phyloP scores from a whole-genome alignment of 306 rosid species.

The Vigna hirtella region DNA sequence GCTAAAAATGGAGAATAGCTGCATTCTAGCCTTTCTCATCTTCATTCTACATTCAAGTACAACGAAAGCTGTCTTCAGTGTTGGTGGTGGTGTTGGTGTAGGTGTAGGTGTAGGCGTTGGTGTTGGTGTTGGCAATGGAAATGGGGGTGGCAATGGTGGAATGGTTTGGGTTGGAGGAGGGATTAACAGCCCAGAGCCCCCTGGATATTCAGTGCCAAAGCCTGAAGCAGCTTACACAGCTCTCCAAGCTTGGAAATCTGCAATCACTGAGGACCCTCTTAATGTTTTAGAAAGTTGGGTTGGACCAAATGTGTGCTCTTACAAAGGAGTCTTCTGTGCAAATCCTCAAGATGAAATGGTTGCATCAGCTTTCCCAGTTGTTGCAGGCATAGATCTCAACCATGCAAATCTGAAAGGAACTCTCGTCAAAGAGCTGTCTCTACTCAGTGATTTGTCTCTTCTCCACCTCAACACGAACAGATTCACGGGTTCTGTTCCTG shows the following conservation, averaged over 20 bases:
- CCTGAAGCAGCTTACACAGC: slow-evolving; percentile 70
- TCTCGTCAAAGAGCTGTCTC: slow-evolving; percentile 78
- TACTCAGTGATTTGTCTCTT: slow-evolving; percentile 74
- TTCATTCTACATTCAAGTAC: slow-evolving; percentile 41
- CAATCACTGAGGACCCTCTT: slow-evolving; percentile 81
- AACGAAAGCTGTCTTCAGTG: slow-evolving; percentile 54
- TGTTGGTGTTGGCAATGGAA: neutral
- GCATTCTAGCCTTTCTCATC: slow-evolving; percentile 54
- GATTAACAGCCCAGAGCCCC: slow-evolving; percentile 51
- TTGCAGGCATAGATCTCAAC: slow-evolving; percentile 93
- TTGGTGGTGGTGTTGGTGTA: slow-evolving; percentile 49
- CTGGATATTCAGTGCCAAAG: slow-evolving; percentile 57
- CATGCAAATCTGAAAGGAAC: slow-evolving; percentile 88
- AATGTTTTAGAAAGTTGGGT: slow-evolving; percentile 70
- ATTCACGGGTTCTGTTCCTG: slow-evolving; percentile 78
- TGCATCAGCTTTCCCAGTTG: slow-evolving; percentile 49
- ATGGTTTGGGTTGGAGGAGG: slow-evolving; percentile 79
- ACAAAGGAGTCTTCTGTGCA: slow-evolving; percentile 87
- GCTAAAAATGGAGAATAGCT: slow-evolving; percentile 64
- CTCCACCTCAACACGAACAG: slow-evolving; percentile 88
- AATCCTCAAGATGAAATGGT: slow-evolving; percentile 51
- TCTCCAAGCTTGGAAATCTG: slow-evolving; percentile 92
- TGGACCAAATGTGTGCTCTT: slow-evolving; percentile 85
- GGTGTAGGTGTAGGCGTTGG: slow-evolving; percentile 8
- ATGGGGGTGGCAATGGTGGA: slow-evolving; percentile 46